phyloP scores from a whole-genome alignment of 2,329 filamentous ascomycete species.

The Catunica adiposa region DNA sequence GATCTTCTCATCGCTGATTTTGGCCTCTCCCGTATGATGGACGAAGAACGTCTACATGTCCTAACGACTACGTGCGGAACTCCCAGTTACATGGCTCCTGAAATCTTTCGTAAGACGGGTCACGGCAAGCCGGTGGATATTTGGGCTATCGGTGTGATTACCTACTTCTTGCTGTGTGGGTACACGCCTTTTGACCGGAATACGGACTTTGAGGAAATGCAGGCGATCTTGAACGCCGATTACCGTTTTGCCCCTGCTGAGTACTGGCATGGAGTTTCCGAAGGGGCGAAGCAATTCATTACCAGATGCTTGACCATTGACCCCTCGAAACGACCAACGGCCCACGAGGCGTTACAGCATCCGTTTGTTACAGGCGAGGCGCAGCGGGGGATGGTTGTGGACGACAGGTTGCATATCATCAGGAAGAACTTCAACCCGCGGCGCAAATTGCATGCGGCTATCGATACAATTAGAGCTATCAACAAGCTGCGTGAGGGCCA shows the following conservation, averaged over 20 bases:
- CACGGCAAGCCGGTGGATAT: conserved; percentile 97
- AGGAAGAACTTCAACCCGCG: conserved; percentile 62
- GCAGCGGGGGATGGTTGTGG: conserved; percentile 32
- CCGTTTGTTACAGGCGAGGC: conserved; percentile 44
- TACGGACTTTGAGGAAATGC: conserved; percentile 97
- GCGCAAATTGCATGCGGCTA: conserved; percentile 51
- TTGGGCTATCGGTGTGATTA: conserved; percentile 97
- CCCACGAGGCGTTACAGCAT: conserved; percentile 59
- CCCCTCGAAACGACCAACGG: conserved; percentile 71
- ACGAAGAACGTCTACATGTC: conserved; percentile 96
- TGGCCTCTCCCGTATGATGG: conserved; percentile 91
- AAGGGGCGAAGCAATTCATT: conserved; percentile 80
- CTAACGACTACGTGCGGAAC: conserved; percentile 95
- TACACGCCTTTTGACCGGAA: conserved; percentile 98
- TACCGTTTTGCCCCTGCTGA: conserved; percentile 89
- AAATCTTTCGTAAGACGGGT: conserved; percentile 97
- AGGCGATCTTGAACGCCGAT: conserved; percentile 90
- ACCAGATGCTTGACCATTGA: conserved; percentile 82
- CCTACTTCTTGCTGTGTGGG: conserved; percentile 93
- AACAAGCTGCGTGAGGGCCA: conserved; percentile 53
- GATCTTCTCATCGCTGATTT: conserved; percentile 96
- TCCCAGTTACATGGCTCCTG: conserved; percentile 96
- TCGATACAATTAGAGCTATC: conserved; percentile 54
- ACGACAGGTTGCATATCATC: conserved; percentile 50
- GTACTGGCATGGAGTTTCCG: conserved; percentile 90